Evolutionary conservation across 2,329 filamentous ascomycete species (phyloP).

Genomic region (Aspergillus viridinutans): DNA sequence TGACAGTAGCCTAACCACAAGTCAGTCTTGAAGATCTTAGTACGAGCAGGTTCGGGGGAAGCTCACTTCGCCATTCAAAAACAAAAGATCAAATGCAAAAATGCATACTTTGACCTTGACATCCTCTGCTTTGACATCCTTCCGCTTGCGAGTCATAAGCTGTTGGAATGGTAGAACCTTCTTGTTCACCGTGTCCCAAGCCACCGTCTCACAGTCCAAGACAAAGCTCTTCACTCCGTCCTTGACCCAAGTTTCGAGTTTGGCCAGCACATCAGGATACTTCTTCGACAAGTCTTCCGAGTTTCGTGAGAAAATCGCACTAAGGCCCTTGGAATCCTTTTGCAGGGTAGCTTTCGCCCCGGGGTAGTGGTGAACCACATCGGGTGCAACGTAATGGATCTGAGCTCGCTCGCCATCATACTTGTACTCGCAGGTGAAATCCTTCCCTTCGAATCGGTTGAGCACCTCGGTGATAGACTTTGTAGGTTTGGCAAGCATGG

Average conservation of each 20-base stretch:
- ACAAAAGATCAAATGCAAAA: conserved; percentile 92
- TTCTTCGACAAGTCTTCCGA: conserved; percentile 97
- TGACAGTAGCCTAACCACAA: conserved; percentile 62
- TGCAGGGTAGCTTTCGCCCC: conserved; percentile 60
- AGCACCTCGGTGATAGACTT: conserved; percentile 97
- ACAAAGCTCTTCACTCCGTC: conserved; percentile 89
- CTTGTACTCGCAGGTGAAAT: conserved; percentile 98
- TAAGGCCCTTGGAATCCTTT: conserved; percentile 66
- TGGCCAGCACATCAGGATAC: conserved; percentile 90
- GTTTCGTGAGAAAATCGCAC: conserved; percentile 94
- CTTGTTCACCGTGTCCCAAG: conserved; percentile 92
- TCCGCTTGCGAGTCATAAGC: conserved; percentile 95
- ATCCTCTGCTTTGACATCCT: conserved; percentile 92
- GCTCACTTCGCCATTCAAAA: conserved; percentile 75
- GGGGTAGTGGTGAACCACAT: conserved; percentile 65
- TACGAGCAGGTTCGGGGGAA: not conserved
- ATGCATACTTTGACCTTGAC: conserved; percentile 96
- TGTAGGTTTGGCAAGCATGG: conserved; percentile 97
- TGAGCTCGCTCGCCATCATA: conserved; percentile 98
- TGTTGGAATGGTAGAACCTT: conserved; percentile 97
- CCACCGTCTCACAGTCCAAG: conserved; percentile 96
- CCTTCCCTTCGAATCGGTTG: conserved; percentile 90
- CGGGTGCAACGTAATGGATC: conserved; percentile 91
- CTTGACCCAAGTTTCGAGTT: conserved; percentile 86
- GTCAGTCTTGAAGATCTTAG: conserved; percentile 1